These are phyloP conservation scores for Podila horticola DNA, from an alignment of 192 early-diverging fungal genomes.

Conservation along the genomic window DNA sequence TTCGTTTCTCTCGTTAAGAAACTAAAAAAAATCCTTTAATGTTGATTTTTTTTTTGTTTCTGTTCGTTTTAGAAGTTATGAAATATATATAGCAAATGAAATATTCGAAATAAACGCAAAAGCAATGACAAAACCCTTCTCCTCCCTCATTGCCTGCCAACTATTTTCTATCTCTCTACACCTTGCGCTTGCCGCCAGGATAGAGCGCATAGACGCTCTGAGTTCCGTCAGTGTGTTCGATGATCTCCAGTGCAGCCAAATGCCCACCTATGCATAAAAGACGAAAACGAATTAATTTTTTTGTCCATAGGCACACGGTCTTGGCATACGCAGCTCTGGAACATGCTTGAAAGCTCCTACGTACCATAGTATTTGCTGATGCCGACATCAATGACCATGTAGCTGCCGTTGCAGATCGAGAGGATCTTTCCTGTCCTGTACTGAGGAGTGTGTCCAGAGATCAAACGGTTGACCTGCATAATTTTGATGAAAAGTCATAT, in stretches of 20 bases:
- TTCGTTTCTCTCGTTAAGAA: conserved; percentile 37
- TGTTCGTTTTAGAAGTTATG: too few relatives aligned
- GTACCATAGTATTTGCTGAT: conserved; percentile 70
- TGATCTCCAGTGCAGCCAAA: conserved; percentile 77
- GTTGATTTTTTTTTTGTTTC: neutral
- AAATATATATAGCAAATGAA: too few relatives aligned
- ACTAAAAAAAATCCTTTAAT: neutral
- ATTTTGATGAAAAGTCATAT: neutral
- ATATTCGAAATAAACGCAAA: neutral
- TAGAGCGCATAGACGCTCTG: conserved; percentile 62
- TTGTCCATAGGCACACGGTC: too few relatives aligned
- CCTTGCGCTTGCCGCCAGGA: conserved; percentile 32
- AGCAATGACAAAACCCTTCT: neutral
- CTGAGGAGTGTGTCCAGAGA: conserved; percentile 78
- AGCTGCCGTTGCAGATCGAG: conserved; percentile 65
- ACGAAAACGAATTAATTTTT: too few relatives aligned
- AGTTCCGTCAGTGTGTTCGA: conserved; percentile 57
- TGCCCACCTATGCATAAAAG: too few relatives aligned
- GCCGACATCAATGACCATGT: conserved; percentile 77
- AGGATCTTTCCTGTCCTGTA: conserved; percentile 58
- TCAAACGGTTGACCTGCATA: conserved; percentile 67
- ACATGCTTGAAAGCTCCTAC: neutral
- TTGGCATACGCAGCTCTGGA: too few relatives aligned
- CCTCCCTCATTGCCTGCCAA: neutral
- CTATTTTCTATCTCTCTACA: conserved; percentile 5